These are phyloP conservation scores for Neurospora sp. DNA, from an alignment of 495 filamentous ascomycete genomes.

Conservation along the genomic window DNA sequence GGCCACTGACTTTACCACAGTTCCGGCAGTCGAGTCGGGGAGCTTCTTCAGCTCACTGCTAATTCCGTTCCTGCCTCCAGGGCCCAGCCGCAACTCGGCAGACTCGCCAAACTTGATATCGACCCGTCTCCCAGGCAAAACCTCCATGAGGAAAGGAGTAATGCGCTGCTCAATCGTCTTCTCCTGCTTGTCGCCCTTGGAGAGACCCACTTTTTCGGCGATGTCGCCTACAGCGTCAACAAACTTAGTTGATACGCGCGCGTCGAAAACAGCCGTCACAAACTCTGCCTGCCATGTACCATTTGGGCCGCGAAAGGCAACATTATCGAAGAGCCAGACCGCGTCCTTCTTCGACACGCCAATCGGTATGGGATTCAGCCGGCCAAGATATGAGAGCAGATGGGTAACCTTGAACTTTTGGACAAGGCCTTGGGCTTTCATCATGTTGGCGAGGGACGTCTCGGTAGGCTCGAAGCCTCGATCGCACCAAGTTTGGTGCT, in stretches of 20 bases:
- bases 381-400: constrained; percentile 37
- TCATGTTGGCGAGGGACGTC: constrained; percentile 18
- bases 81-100: constrained; percentile 49
- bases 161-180: constrained; percentile 58
- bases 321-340: constrained; percentile 89
- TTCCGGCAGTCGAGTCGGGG: constrained; percentile 27
- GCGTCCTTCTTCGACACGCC: constrained; percentile 40
- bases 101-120: constrained; percentile 40
- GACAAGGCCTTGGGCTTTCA: constrained; percentile 1
- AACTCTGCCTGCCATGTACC: constrained; percentile 67
- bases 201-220: constrained; percentile 59
- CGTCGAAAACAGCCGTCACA: constrained; percentile 68
- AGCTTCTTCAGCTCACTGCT: constrained; percentile 45
- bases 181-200: constrained; percentile 50
- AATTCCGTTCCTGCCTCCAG: constrained; percentile 60
- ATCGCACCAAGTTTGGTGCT: constrained; percentile 30
- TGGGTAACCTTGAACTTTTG: constrained; percentile 19
- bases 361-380: constrained; percentile 32
- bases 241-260: constrained; percentile 52
- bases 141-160: constrained; percentile 63
- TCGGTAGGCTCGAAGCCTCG: constrained; percentile 34
- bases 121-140: constrained; percentile 57
- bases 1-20: constrained; percentile 34
- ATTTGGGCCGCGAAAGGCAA: constrained; percentile 52
- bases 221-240: constrained; percentile 60